These are phyloP conservation scores for Rhodomyrtus tomentosa DNA, from an alignment of 345 rosid species.

Conservation along the genomic window DNA sequence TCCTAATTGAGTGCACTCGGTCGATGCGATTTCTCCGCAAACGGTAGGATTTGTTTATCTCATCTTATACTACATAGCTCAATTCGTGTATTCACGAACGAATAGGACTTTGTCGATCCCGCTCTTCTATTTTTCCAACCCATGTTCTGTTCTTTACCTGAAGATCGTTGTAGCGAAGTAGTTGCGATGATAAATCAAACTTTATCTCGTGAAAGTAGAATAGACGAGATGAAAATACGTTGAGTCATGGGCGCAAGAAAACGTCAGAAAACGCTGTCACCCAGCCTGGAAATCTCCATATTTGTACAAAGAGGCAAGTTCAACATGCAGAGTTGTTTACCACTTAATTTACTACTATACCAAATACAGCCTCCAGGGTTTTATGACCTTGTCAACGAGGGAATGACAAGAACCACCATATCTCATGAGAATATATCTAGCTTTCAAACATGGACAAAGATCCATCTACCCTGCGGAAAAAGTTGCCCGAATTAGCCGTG, in stretches of 20 bases:
- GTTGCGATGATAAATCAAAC: not conserved
- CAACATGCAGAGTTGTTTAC: not conserved
- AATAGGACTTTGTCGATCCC: not conserved
- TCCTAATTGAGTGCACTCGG: not conserved
- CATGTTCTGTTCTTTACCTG: not conserved
- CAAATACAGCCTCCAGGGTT: not conserved
- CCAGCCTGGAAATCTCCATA: not conserved
- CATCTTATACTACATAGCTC: not conserved
- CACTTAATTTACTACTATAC: not conserved
- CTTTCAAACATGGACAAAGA: constrained; percentile 19
- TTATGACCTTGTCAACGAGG: not conserved
- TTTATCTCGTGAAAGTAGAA: not conserved
- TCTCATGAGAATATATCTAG: not conserved
- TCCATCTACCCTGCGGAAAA: constrained; percentile 14
- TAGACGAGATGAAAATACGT: not conserved
- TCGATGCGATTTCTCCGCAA: not conserved
- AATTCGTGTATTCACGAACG: not conserved
- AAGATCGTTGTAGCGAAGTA: not conserved
- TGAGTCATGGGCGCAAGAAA: not conserved
- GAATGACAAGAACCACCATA: not conserved
- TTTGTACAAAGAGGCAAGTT: not conserved
- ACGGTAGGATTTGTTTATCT: not conserved
- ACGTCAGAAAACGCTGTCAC: not conserved
- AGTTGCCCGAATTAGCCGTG: constrained; percentile 3
- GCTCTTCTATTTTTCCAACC: no score